These are phyloP conservation scores for Fusarium nodosum DNA, from an alignment of 2,329 filamentous ascomycete species.

Conservation along the genomic window DNA sequence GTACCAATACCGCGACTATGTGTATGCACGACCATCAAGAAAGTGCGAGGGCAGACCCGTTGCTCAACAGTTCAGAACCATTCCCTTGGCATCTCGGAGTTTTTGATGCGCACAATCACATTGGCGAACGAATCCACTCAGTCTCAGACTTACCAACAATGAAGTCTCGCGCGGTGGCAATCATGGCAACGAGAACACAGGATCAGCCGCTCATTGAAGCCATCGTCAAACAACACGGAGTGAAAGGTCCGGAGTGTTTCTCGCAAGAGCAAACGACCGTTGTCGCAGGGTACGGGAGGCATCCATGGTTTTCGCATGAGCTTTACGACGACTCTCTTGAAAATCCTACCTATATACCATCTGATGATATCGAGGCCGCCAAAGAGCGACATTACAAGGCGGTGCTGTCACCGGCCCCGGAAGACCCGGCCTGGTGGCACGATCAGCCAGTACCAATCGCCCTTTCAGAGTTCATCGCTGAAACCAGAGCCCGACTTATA, in stretches of 20 bases:
- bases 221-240: constrained; percentile 20
- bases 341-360: constrained; percentile 4
- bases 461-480: constrained; percentile 67
- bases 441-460: constrained; percentile 69
- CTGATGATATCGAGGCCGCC: constrained; percentile 4
- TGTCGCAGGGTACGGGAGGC: constrained; percentile 43
- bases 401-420: constrained; percentile 23
- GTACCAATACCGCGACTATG: constrained; percentile 2
- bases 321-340: constrained; percentile 35
- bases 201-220: constrained; percentile 36
- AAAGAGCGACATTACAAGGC: constrained; percentile 43
- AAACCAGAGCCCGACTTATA: constrained; percentile 67
- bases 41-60: neutral
- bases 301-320: constrained; percentile 48
- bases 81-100: constrained; percentile 46
- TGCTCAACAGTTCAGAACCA: constrained; percentile 6
- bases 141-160: constrained; percentile 17
- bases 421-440: constrained; percentile 44
- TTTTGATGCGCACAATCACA: constrained; percentile 54
- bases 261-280: constrained; percentile 13
- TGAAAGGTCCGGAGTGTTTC: constrained; percentile 2
- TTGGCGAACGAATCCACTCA: constrained; percentile 33
- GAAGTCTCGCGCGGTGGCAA: constrained; percentile 30
- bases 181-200: constrained; percentile 48
- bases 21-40: constrained; percentile 29